Base-by-base conservation (phyloP, 2,329 filamentous ascomycete species). In the Aspergillus floridensis region DNA sequence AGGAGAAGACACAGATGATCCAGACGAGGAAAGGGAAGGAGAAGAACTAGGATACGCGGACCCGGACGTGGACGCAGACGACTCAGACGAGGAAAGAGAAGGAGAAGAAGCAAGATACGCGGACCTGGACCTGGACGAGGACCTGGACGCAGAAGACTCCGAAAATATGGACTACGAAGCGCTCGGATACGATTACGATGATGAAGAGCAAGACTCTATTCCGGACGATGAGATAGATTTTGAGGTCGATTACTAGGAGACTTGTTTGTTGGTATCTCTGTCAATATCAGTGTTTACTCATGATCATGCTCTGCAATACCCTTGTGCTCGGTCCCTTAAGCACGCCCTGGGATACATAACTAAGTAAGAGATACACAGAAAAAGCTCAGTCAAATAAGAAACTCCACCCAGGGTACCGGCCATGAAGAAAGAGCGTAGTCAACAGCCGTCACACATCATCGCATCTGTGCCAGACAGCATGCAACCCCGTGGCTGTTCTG, bases 401-500 rank as follows among this genome's bases (percentile, higher is more conserved):
- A 56, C 56, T 55, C 57, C 57, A 44, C 12, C 50, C 47, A 57
- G 54, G 24, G 14, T 29, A 55, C 35, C 19, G 29, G 41, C 48
- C 44, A 35, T 31, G 19, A 22, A 56, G 26, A 31, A 58, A 55
- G 12, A 48, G 47, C 26, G 29, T 49, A 41, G 29, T 41, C 12
- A 16, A 44, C 6, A 44, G 38, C 16, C 38, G 8, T 19, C 38
- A 7, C 38, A 44, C 38, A 16, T 54, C 19, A 48, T 51, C 57
- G 46, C 46, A 50, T 56, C 57, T 58, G 53, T 60, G 56, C 59
- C 52, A 19, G 51, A 61, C 54, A 63, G 59, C 35, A 57, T 60
- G 32, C 52, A 32, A 49, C 6, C 16, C 16, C 38, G 38, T 44
- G 38, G n/a, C 38, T 16, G 16, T 19, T n/a, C 41, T 35, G 29